Base-by-base conservation (phyloP, 352 stramenopile genomes). In the Phytophthora idaei region DNA sequence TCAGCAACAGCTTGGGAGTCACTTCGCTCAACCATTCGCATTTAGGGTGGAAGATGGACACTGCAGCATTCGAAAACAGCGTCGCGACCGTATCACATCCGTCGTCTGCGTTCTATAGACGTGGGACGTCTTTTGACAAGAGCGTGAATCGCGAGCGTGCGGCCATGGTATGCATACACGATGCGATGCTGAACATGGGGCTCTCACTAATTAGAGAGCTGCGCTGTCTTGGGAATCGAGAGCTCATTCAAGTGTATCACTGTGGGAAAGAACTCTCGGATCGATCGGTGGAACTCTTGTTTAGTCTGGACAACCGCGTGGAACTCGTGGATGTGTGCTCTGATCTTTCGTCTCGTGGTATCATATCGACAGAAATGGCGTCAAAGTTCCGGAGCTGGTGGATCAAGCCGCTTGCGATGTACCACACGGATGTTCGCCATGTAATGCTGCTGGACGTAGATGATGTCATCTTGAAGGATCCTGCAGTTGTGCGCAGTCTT, bases 391-490 rank as follows among this genome's bases (percentile, higher is more conserved):
- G 67, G 9, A 81, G 55, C 50, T 83, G 62, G 64, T 83, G 73
- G 73, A 71, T 83, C 55, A 83, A 83, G 49, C 76, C 73, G 2
- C 73, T 83, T 39, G 76, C 76, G 5, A 58, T 77, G 57, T 71
- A 72, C 37, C 69, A 83, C 62, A 81, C 72, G 5, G 56, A 77
- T 25, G 44, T 83, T 3, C 61, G 61, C 11, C 61, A 83, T 17
- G 72, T 77, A 1, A 64, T 83, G 49, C 27, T 83, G 44, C 32
- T 80, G 9, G 80, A 89, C 57, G 78, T 80, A n/a, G 80, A 87
- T 54, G 80, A 83, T 29, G 67, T 89, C 17, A 61, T 80, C 34
- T 57, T 89, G 52, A 76, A 75, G 37, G 59, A 89, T 55, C 77
- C 77, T 14, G 73, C 78, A 4, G 41, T 69, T 32, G 31, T 87